Conservation (phyloP, 805 yeast species). For the Suhomyces faveliae region DNA sequence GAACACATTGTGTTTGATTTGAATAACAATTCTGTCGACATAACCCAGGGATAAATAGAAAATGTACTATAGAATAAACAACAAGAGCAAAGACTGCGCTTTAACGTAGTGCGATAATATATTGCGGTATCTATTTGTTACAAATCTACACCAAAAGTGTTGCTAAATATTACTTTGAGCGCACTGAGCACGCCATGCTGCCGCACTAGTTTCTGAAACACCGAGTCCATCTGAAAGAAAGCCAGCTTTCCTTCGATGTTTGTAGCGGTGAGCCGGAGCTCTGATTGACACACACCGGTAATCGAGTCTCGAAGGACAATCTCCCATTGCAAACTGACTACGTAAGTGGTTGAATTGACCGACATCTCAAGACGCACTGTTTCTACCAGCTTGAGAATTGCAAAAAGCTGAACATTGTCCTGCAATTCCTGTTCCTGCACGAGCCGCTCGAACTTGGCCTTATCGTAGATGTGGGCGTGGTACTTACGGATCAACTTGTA, state of each 20-base stretch:
- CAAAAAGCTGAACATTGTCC: conserved; percentile 17
- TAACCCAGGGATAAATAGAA: not conserved
- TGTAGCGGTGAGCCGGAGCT: conserved; percentile 12
- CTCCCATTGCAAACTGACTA: conserved; percentile 22
- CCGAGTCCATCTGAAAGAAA: conserved; percentile 10
- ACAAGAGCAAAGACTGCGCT: not conserved
- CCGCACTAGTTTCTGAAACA: conserved; percentile 21
- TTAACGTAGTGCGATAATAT: no score
- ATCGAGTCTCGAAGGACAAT: conserved; percentile 19
- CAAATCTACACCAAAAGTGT: conserved; percentile 12
- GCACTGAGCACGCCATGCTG: conserved; percentile 27
- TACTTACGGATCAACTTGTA: conserved; percentile 21
- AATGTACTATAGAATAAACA: not conserved
- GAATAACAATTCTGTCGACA: conserved; percentile 21
- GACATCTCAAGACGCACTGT: conserved; percentile 15
- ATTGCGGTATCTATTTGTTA: not conserved
- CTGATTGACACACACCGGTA: conserved; percentile 25
- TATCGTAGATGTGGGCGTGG: conserved; percentile 13
- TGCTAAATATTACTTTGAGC: conserved; percentile 22
- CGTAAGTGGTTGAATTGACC: not conserved
- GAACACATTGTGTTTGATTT: conserved; percentile 25
- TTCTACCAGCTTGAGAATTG: conserved; percentile 21
- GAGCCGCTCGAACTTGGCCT: conserved; percentile 8
- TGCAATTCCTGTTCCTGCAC: conserved; percentile 12
- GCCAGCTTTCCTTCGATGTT: conserved; percentile 10